phyloP scores from a whole-genome alignment of 768 basidiomycete species.

The Lactarius trivialis region DNA sequence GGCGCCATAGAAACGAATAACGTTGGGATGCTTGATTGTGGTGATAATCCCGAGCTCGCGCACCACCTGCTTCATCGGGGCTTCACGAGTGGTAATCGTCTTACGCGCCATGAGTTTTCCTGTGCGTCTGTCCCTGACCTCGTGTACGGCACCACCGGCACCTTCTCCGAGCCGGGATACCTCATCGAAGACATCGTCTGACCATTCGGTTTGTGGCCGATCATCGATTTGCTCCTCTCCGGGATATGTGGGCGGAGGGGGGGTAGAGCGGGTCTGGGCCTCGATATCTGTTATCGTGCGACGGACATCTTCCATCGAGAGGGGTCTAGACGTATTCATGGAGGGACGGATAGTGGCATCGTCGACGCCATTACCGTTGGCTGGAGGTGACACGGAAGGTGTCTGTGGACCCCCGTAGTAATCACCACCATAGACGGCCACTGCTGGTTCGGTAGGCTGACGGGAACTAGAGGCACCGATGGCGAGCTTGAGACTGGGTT shows the following conservation, averaged over 20 bases:
- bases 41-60: slow-evolving; percentile 90
- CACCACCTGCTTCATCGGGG: slow-evolving; percentile 86
- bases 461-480: slow-evolving; percentile 12
- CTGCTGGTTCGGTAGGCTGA: neutral
- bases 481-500: slow-evolving; percentile 23
- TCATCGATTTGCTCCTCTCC: slow-evolving; percentile 31
- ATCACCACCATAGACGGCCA: slow-evolving; percentile 15
- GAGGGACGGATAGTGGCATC: slow-evolving; percentile 39
- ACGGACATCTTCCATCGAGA: slow-evolving; percentile 25
- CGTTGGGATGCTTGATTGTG: slow-evolving; percentile 76
- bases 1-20: slow-evolving; percentile 88
- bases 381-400: slow-evolving; percentile 18
- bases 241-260: slow-evolving; percentile 27
- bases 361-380: slow-evolving; percentile 32
- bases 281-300: slow-evolving; percentile 25
- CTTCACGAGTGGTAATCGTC: slow-evolving; percentile 85
- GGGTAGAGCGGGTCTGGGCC: slow-evolving; percentile 34
- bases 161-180: slow-evolving; percentile 83
- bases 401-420: slow-evolving; percentile 24
- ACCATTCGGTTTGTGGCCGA: slow-evolving; percentile 40
- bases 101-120: slow-evolving; percentile 87
- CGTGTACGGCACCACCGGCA: slow-evolving; percentile 93
- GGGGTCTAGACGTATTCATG: slow-evolving; percentile 19
- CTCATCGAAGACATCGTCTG: slow-evolving; percentile 71
- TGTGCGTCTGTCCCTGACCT: slow-evolving; percentile 79